Base-by-base conservation (phyloP, 805 yeast genomes). In the Komagataella mondaviorum region DNA sequence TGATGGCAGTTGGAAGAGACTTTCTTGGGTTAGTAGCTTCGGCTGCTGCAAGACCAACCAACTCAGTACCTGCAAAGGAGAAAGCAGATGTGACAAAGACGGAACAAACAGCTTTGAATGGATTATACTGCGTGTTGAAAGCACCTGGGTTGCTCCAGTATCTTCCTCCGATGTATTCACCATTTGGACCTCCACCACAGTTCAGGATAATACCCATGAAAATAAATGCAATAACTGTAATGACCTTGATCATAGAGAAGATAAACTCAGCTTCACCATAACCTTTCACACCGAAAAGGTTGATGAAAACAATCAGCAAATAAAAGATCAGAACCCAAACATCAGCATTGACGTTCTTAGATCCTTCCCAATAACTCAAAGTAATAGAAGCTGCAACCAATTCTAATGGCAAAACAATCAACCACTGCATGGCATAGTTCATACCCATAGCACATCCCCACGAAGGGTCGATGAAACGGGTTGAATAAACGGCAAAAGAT, bases 371-470 rank as follows among this genome's bases (percentile, higher is more conserved):
- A 57, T 65, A 77, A 49, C 70, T 70, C 51, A 77, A 76, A 0
- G 81, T 75, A 61, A 77, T 69, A 5, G 80, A 67, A 2, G 81
- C 80, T 22, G 80, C 77, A 52, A 75, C 73, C 52, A 77, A 66
- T 57, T 77, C 81, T 53, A 73, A 58, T 3, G 81, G 81, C 39
- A 77, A 59, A 23, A 73, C 71, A 43, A 76, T 74, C 23, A 77
- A 55, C 78, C 80, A 75, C 58, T 74, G 74, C 59, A 77, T 64
- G 54, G 72, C 73, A 57, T 77, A 77, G 59, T 75, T 78, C 73
- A 79, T 75, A 53, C 81, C 82, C 62, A 73, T 69, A 6, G 85
- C 83, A 59, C 78, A 81, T 30, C 84, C 86, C 70, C 78, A 75
- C 6, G 83, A 76, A 14, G 74, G 73, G 57, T 80, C 83, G 51